These are phyloP conservation scores for Escallonia herrerae DNA, from an alignment of 129 eudicot genomes.

Conservation along the genomic window DNA sequence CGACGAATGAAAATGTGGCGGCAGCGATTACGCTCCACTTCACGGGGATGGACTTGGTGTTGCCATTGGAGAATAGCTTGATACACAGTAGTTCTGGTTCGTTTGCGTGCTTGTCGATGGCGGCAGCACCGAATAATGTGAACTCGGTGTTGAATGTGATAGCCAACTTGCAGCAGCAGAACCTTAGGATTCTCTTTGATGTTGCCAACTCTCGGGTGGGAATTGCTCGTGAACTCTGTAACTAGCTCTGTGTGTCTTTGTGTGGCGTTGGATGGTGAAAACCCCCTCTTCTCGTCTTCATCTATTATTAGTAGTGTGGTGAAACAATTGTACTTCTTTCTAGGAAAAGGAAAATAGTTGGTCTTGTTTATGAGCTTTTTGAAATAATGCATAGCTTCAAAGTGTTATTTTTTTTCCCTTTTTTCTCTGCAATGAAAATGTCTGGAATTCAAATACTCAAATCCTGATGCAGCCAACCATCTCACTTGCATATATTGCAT, in stretches of 20 bases:
- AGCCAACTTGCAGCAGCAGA: constrained; percentile 95
- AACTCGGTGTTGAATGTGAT: constrained; percentile 79
- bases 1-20: constrained; percentile 52
- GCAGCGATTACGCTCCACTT: constrained; percentile 57
- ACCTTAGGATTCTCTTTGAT: constrained; percentile 77
- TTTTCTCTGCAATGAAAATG: too few species aligned
- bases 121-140: constrained; percentile 63
- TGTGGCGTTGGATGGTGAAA: too few species aligned
- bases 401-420: too few species aligned
- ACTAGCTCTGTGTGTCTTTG: constrained; percentile 20
- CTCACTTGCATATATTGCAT: too few species aligned
- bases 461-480: too few species aligned
- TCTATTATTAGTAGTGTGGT: too few species aligned
- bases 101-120: constrained; percentile 85
- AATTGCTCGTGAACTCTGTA: constrained; percentile 80
- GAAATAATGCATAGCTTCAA: too few species aligned
- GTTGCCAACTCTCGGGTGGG: constrained; percentile 73
- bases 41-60: constrained; percentile 48
- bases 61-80: constrained; percentile 80
- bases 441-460: too few species aligned
- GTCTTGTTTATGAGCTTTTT: too few species aligned
- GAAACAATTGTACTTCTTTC: too few species aligned
- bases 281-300: too few species aligned
- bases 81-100: constrained; percentile 80
- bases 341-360: too few species aligned